A percentile compares a stretch with the other conserved stretches of the same genome.
Evolutionary conservation across 208 protist genomes (phyloP).

Genomic region (Tritrichomonas musculus): DNA sequence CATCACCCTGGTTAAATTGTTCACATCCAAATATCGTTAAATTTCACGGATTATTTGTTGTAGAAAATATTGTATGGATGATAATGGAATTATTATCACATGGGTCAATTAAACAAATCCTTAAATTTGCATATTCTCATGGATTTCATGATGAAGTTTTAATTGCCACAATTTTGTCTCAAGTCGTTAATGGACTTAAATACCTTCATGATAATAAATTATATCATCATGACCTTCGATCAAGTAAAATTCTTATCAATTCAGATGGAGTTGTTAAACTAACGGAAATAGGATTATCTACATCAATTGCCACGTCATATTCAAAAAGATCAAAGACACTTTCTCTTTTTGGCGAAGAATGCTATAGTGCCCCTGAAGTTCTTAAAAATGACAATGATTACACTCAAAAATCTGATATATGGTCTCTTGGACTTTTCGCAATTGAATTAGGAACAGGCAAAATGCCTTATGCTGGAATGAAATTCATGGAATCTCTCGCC

Average conservation of each 20-base stretch:
- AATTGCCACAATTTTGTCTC: slow-evolving; percentile 43
- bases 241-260: slow-evolving; percentile 47
- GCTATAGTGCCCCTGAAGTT: slow-evolving; percentile 58
- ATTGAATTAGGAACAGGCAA: slow-evolving; percentile 53
- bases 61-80: background rate
- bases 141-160: slow-evolving; percentile 10
- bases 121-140: background rate
- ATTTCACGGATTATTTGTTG: background rate
- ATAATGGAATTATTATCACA: background rate
- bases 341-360: slow-evolving; percentile 54
- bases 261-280: slow-evolving; percentile 46
- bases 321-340: slow-evolving; percentile 9
- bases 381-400: slow-evolving; percentile 47
- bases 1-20: background rate
- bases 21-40: background rate
- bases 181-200: slow-evolving; percentile 40
- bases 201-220: slow-evolving; percentile 44
- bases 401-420: slow-evolving; percentile 55
- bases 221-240: slow-evolving; percentile 49
- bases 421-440: slow-evolving; percentile 58
- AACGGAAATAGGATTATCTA: slow-evolving; percentile 49
- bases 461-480: slow-evolving; percentile 44
- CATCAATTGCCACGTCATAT: slow-evolving; percentile 3
- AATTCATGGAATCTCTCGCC: background rate
- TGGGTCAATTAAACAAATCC: background rate